Evolutionary conservation across 2,329 filamentous ascomycete species (phyloP), one percentile per base, ranked within the genome.

Genomic region (Cladosporium halotolerans): DNA sequence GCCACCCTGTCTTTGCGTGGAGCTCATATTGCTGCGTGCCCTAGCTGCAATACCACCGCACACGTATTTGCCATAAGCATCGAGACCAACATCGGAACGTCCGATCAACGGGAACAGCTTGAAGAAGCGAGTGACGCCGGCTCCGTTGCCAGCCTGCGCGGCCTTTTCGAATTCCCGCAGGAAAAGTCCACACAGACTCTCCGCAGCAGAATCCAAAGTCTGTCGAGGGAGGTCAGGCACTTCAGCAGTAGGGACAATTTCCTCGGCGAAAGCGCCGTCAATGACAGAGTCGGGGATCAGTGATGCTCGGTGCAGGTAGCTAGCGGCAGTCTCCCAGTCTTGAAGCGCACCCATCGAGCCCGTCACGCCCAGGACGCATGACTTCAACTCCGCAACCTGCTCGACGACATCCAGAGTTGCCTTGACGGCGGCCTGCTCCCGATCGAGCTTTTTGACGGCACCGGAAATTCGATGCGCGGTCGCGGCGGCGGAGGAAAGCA

Each of bases 301-400:
- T 56, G 84, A 84, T 6, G 93, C 91, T 42, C 92, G 82, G 58
- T 87, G 83, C 55, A 99, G 79, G 70, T 97, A 97, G 44, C 81
- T 87, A 2, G 93, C 93, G 3, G 93, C 93, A 3, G 89, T 93
- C 71, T 99, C 93, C 93, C 93, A 99, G 73, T 99, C 93, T 71
- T 99, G 93, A 40, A 93, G 89, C 4, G 91, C 92, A 33, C 92
- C 93, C 93, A 99, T 99, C 55, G 88, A 95, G 14, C 91, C 93
- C 23, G 92, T 85, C 9, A 97, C 91, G 41, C 93, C 93, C 56
- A 96, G 83, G 34, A 97, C 89, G 68, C 93, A 99, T 8, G 93
- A 88, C 73, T 97, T 97, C 60, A 99, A 84, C 76, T 99, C 93
- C 4, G 89, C 88, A 11, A 99, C 92, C 73, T 96, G 91, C 71